Evolutionary conservation across 2,329 filamentous ascomycete species (phyloP), one percentile per base, ranked within the genome.

Genomic region (Cordyceps fumosorosea): DNA sequence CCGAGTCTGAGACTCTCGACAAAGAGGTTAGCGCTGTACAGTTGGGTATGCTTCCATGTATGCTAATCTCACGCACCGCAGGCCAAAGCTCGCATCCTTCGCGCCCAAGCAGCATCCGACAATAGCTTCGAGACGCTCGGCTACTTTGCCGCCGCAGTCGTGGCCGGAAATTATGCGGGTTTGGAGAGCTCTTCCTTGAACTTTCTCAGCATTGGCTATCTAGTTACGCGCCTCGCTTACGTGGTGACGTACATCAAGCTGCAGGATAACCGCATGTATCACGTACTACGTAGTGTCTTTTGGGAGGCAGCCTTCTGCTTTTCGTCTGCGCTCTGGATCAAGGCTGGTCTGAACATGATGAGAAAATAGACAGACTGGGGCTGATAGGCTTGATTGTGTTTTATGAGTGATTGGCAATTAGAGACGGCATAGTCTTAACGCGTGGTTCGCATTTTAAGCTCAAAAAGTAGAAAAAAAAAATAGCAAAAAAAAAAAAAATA

Each of bases 81-180:
- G 65, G 76, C 76, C n/a, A 80, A 85, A 68, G 84, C 83, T 68
- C 76, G 77, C 54, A 75, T 78, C 14, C 69, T 85, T 40, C 77
- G 81, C 53, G 73, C 77, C 7, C 79, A 84, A 68, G 80, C 82
- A 18, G 75, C 77, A 3, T 54, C 66, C 7, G 64, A 65, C 55
- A 76, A 76, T 67, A 70, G 66, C 56, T 68, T 73, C 55, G 74
- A 76, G 66, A 71, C 70, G 7, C 62, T 76, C 10, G 72, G 70
- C n/a, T 66, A 73, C 62, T 74, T 70, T 66, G 69, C 73, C 2
- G 71, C 67, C 7, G 71, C 69, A 44, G 69, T 78, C 14, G 69
- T 75, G 44, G 75, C 76, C 11, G 76, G 73, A 62, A 77, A 76
- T 64, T 65, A 65, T 6, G 68, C 75, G 8, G 69, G 71, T 26